Conservation (phyloP, 176 grass and related monocot species). For the Zoysia pacifica region DNA sequence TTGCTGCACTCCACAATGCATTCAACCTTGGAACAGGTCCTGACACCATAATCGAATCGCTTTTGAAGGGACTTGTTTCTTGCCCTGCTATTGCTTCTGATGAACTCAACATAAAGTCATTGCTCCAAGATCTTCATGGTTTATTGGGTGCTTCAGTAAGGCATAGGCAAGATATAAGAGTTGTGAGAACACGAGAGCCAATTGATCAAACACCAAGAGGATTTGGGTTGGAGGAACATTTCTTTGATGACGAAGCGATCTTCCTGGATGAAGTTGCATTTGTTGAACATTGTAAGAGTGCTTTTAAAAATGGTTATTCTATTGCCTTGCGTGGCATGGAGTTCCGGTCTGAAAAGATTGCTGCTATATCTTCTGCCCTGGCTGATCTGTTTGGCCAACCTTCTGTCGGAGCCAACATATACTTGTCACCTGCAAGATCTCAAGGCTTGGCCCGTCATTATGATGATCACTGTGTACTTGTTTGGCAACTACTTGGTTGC, state of each 20-base stretch:
- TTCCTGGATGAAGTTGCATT: constrained; percentile 44
- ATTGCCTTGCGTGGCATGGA: constrained; percentile 87
- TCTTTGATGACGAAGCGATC: constrained; percentile 27
- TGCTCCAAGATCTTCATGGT: constrained; percentile 53
- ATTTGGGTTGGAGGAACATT: constrained; percentile 54
- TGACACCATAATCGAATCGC: constrained; percentile 52
- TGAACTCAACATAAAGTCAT: constrained; percentile 66
- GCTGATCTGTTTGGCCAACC: constrained; percentile 86
- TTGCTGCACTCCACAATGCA: constrained; percentile 38
- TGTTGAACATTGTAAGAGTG: constrained; percentile 46
- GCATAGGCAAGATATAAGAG: constrained; percentile 70
- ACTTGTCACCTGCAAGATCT: constrained; percentile 72
- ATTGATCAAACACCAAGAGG: constrained; percentile 23
- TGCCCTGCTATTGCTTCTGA: constrained; percentile 82
- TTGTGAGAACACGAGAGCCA: constrained; percentile 54
- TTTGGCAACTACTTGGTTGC: constrained; percentile 70
- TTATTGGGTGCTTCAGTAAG: constrained; percentile 54
- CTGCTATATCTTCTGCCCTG: constrained; percentile 54
- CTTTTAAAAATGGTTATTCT: constrained; percentile 74
- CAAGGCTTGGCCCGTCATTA: constrained; percentile 78
- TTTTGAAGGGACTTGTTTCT: constrained; percentile 57
- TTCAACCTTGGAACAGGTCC: constrained; percentile 49
- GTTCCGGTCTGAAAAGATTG: constrained; percentile 66
- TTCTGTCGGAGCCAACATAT: constrained; percentile 82
- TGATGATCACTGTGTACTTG: constrained; percentile 93